phyloP scores from a whole-genome alignment of 2,329 filamentous ascomycete species.

The Fusarium drepaniforme region DNA sequence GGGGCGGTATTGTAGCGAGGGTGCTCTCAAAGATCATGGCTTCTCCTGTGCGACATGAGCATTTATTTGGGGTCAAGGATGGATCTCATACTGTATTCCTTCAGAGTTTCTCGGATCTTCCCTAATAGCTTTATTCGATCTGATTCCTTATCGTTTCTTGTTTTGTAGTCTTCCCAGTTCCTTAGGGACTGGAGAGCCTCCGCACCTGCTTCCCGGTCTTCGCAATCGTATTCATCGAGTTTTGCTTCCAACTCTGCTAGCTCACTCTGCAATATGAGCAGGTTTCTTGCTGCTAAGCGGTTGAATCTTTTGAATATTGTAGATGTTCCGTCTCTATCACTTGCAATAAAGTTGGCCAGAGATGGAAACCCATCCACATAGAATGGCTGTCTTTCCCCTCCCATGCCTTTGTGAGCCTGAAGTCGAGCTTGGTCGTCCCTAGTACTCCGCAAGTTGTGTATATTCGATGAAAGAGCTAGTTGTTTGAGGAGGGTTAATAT shows the following conservation, averaged over 20 bases:
- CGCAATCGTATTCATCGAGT: not conserved
- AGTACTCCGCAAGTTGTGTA: no score
- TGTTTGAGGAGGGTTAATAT: not conserved
- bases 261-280: slow-evolving; percentile 2
- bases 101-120: not conserved
- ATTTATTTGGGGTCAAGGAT: not conserved
- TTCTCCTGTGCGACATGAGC: not conserved
- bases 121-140: slow-evolving; percentile 2
- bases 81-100: not conserved
- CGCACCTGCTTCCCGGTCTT: not conserved
- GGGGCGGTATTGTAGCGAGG: slow-evolving; percentile 8
- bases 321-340: slow-evolving; percentile 19
- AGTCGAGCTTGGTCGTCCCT: not conserved
- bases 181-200: slow-evolving; percentile 2
- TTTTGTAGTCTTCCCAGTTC: slow-evolving; percentile 19
- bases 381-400: not conserved
- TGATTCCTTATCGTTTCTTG: not conserved
- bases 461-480: no score
- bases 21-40: slow-evolving; percentile 21
- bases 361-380: slow-evolving; percentile 20
- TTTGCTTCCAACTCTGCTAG: not conserved
- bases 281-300: slow-evolving; percentile 11
- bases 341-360: slow-evolving; percentile 15
- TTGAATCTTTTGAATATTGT: slow-evolving; percentile 22
- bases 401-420: not conserved